These are phyloP conservation scores for Scheffersomyces insectosa DNA, from an alignment of 1,139 yeast genomes.

Conservation along the genomic window DNA sequence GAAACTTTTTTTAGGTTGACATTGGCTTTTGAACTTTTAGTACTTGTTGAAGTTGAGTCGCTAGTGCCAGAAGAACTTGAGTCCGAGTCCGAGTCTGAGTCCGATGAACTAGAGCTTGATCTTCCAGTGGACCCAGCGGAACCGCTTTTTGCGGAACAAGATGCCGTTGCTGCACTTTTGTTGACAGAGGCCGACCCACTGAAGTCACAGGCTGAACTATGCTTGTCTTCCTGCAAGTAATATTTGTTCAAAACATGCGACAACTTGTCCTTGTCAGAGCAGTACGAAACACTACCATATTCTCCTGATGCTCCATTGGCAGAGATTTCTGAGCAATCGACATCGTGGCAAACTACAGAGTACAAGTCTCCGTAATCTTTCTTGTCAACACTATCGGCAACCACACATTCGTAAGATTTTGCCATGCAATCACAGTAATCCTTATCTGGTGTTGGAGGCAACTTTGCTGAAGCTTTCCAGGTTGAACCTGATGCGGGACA, in stretches of 20 bases:
- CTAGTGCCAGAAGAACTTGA: constrained; percentile 26
- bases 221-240: constrained; percentile 48
- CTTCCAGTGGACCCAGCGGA: constrained; percentile 7
- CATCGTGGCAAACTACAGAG: constrained; percentile 49
- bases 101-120: constrained; percentile 20
- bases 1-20: constrained; percentile 27
- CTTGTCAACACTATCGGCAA: constrained; percentile 13
- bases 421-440: constrained; percentile 54
- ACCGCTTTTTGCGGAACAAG: constrained; percentile 32
- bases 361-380: constrained; percentile 52
- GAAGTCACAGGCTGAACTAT: constrained; percentile 61
- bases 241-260: constrained; percentile 62
- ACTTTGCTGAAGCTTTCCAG: constrained; percentile 29
- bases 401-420: constrained; percentile 18
- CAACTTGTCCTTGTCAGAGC: constrained; percentile 56
- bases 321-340: constrained; percentile 53
- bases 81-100: constrained; percentile 28
- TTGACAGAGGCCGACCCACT: constrained; percentile 40
- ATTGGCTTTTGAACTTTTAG: constrained; percentile 24
- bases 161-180: constrained; percentile 22
- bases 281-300: constrained; percentile 27
- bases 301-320: constrained; percentile 54
- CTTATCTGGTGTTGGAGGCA: constrained; percentile 73
- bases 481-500: constrained; percentile 44
- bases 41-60: constrained; percentile 19